Conservation (phyloP, 192 early-diverging fungal species). For the Rhizophagus clarus region DNA sequence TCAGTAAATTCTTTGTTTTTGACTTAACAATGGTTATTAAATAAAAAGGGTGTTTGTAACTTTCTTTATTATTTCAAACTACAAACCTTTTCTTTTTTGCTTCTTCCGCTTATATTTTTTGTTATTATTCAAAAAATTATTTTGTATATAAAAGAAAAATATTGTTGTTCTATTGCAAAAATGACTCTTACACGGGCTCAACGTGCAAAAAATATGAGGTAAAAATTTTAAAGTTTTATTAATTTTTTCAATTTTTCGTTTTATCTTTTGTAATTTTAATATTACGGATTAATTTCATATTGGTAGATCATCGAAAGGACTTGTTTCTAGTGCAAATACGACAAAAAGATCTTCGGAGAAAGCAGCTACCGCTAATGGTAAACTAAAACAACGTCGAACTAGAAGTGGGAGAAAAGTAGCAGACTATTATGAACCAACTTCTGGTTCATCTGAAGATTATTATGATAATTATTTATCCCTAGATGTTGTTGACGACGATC, state of each 20-base stretch:
- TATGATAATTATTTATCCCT: neutral
- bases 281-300: neutral
- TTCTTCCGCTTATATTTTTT: too few relatives aligned
- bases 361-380: neutral
- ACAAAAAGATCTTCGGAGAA: neutral
- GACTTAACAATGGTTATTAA: too few relatives aligned
- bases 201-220: constrained; percentile 3
- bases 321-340: neutral
- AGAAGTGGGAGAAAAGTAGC: constrained; percentile 22
- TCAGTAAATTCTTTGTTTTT: too few relatives aligned
- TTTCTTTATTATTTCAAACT: too few relatives aligned
- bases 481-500: neutral
- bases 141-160: too few relatives aligned
- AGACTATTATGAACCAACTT: constrained; percentile 23
- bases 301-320: neutral
- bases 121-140: too few relatives aligned
- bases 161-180: neutral
- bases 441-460: neutral
- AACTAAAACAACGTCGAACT: constrained; percentile 17
- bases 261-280: too few relatives aligned
- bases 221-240: neutral
- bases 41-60: too few relatives aligned
- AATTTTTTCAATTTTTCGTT: neutral
- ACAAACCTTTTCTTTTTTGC: too few relatives aligned
- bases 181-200: constrained; percentile 26